Evolutionary conservation across 768 basidiomycete genomes (phyloP).

Genomic region (Tylopilus balloui): DNA sequence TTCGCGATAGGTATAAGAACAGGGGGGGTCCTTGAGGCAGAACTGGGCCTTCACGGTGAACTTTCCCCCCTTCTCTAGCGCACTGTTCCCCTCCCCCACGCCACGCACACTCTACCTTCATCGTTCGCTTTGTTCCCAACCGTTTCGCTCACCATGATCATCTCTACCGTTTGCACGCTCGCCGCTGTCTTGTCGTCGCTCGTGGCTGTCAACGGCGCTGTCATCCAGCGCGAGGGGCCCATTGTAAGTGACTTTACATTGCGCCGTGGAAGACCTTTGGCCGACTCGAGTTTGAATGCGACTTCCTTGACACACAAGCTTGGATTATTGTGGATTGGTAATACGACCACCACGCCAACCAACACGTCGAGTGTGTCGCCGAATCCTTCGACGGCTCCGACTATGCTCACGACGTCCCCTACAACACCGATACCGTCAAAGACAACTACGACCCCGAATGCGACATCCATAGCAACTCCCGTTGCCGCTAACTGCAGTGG

Average conservation of each 20-base stretch:
- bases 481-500: conserved; percentile 9
- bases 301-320: conserved; percentile 12
- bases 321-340: neutral
- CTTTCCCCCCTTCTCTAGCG: neutral
- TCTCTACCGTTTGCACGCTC: conserved; percentile 7
- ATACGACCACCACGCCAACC: neutral
- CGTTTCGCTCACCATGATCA: neutral
- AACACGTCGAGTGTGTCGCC: neutral
- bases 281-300: neutral
- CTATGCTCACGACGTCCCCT: neutral
- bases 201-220: conserved; percentile 11
- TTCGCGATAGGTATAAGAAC: conserved; percentile 10
- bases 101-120: neutral
- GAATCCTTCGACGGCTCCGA: neutral
- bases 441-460: neutral
- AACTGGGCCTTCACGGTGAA: neutral
- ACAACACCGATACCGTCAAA: no score
- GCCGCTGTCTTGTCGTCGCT: conserved; percentile 10
- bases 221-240: conserved; percentile 16
- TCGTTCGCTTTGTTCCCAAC: neutral
- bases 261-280: neutral
- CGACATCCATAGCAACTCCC: neutral
- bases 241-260: conserved; percentile 12
- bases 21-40: neutral
- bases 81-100: no score